Evolutionary conservation across 495 filamentous ascomycete species (phyloP).

Genomic region (Bathelium albidoporum): DNA sequence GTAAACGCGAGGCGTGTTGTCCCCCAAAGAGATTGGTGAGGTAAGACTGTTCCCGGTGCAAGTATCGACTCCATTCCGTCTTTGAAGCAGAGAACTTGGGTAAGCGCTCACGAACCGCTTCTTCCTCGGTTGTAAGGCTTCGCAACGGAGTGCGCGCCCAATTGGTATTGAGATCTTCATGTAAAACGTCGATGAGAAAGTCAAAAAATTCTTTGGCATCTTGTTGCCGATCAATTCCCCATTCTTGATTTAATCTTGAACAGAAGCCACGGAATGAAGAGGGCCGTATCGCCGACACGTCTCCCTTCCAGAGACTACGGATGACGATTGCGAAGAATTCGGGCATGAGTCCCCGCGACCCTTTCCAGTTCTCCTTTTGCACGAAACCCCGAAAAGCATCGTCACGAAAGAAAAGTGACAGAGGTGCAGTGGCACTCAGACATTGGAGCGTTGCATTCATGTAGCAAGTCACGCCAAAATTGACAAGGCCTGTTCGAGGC

Average conservation of each 20-base stretch:
- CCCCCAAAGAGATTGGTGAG: constrained; percentile 62
- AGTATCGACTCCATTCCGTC: constrained; percentile 60
- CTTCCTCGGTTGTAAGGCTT: constrained; percentile 50
- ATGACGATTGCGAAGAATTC: constrained; percentile 67
- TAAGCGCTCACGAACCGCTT: constrained; percentile 53
- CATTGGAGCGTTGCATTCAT: constrained; percentile 84
- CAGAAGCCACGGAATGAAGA: constrained; percentile 56
- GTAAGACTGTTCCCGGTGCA: constrained; percentile 56
- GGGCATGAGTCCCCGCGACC: constrained; percentile 67
- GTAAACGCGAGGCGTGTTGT: constrained; percentile 54
- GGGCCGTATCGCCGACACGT: constrained; percentile 42
- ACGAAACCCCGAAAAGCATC: constrained; percentile 32
- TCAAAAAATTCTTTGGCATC: constrained; percentile 72
- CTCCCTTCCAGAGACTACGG: constrained; percentile 59
- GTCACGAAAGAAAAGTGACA: constrained; percentile 62
- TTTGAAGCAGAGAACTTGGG: constrained; percentile 48
- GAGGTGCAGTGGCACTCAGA: constrained; percentile 60
- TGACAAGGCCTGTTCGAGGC: constrained; percentile 60
- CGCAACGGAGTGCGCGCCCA: constrained; percentile 50
- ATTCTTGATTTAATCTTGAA: constrained; percentile 46
- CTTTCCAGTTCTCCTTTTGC: constrained; percentile 51
- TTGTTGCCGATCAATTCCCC: constrained; percentile 57
- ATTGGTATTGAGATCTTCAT: constrained; percentile 65
- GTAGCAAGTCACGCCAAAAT: constrained; percentile 77
- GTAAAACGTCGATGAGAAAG: constrained; percentile 58